Evolutionary conservation across 257 asterid genomes (phyloP).

Genomic region (Jacaranda mimosifolia): DNA sequence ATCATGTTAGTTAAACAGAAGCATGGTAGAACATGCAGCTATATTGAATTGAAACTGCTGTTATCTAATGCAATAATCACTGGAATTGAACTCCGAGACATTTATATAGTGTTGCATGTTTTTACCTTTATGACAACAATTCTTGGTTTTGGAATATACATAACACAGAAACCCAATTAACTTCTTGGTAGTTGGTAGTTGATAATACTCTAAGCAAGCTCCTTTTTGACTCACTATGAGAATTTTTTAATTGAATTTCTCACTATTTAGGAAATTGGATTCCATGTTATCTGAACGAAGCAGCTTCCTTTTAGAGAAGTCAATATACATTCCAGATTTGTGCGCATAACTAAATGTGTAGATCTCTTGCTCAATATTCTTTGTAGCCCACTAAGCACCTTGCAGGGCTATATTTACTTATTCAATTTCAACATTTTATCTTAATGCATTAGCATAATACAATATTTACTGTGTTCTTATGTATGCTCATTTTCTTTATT

Average conservation of each 20-base stretch:
- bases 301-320: slow-evolving; percentile 7
- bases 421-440: background rate
- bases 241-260: background rate
- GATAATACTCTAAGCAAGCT: background rate
- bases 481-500: slow-evolving; percentile 28
- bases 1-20: background rate
- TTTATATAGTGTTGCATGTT: background rate
- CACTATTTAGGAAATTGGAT: background rate
- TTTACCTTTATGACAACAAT: background rate
- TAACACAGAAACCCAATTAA: background rate
- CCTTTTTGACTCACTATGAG: background rate
- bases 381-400: background rate
- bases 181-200: slow-evolving; percentile 1
- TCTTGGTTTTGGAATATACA: background rate
- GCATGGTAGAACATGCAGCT: background rate
- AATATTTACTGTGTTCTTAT: slow-evolving; percentile 23
- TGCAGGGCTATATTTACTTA: background rate
- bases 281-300: slow-evolving; percentile 14
- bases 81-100: background rate
- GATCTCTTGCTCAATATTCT: slow-evolving; percentile 17
- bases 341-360: slow-evolving; percentile 1
- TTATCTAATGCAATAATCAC: background rate
- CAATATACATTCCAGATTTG: background rate
- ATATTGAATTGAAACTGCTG: background rate
- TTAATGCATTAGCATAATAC: background rate